These are phyloP conservation scores for Entoloma clypeatum DNA, from an alignment of 1,284 basidiomycete species.

Conservation along the genomic window DNA sequence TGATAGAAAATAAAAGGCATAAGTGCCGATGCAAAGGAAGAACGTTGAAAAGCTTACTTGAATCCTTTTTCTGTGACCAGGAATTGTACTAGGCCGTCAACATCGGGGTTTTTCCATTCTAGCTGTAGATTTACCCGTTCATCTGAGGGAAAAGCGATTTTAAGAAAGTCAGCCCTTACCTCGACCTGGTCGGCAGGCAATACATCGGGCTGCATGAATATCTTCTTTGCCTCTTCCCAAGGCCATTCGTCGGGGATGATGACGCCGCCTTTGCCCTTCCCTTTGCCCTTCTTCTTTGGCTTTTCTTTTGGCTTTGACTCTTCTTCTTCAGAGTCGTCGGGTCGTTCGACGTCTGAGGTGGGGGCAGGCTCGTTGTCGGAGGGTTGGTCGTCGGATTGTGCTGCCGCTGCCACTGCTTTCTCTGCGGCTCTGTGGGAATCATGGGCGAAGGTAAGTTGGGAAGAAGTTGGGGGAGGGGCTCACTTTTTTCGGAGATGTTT, in stretches of 20 bases:
- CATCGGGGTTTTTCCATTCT: conserved; percentile 92
- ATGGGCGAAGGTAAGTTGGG: not conserved
- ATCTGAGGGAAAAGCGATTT: conserved; percentile 1
- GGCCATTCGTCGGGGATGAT: conserved; percentile 92
- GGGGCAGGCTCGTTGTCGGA: conserved; percentile 29
- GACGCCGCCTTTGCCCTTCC: conserved; percentile 71
- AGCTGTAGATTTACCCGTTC: conserved; percentile 46
- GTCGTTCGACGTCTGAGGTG: conserved; percentile 27
- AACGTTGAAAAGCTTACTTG: conserved; percentile 58
- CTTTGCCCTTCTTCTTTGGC: conserved; percentile 42
- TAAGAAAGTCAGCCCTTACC: conserved; percentile 54
- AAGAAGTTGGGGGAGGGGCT: conserved; percentile 5
- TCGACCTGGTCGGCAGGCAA: conserved; percentile 84
- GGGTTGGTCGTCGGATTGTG: conserved; percentile 20
- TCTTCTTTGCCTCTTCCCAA: conserved; percentile 89
- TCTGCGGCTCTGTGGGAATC: conserved; percentile 42
- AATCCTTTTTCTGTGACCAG: conserved; percentile 95
- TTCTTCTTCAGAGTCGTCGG: conserved; percentile 26
- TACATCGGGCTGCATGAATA: conserved; percentile 91
- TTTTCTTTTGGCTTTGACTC: conserved; percentile 26
- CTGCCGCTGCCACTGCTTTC: conserved; percentile 47
- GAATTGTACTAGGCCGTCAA: conserved; percentile 94
- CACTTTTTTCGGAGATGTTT: conserved; percentile 80
- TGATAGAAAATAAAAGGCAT: conserved; percentile 30
- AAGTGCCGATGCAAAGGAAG: conserved; percentile 4